These are phyloP conservation scores for Colletotrichum plurivorum DNA, from an alignment of 2,329 filamentous ascomycete species.

Conservation along the genomic window DNA sequence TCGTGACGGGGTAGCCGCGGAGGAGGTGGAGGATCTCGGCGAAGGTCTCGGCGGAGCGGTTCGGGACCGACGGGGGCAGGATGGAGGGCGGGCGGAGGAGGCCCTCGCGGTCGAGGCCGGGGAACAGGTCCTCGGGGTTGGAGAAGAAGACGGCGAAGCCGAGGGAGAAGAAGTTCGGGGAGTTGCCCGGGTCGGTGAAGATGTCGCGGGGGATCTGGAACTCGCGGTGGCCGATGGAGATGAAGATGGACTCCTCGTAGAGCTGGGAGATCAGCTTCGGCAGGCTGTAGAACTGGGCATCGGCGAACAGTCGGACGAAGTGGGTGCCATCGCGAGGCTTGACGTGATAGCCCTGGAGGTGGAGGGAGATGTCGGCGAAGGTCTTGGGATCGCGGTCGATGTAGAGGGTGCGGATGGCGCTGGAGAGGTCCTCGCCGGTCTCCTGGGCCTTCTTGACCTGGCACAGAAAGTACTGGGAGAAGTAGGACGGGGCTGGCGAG, in stretches of 20 bases:
- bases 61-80: conserved; percentile 83
- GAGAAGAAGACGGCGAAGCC: conserved; percentile 92
- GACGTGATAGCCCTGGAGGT: conserved; percentile 94
- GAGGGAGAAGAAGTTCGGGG: conserved; percentile 95
- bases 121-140: conserved; percentile 84
- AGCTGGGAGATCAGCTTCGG: conserved; percentile 92
- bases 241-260: conserved; percentile 92
- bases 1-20: conserved; percentile 85
- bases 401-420: conserved; percentile 83
- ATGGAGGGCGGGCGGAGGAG: conserved; percentile 91
- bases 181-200: conserved; percentile 87
- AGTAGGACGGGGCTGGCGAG: conserved; percentile 87
- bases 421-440: conserved; percentile 65
- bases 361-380: conserved; percentile 89
- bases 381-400: conserved; percentile 94
- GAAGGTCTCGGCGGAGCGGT: conserved; percentile 87
- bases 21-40: conserved; percentile 85
- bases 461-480: conserved; percentile 92
- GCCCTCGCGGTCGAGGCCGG: conserved; percentile 83
- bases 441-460: conserved; percentile 78
- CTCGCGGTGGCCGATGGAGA: conserved; percentile 87
- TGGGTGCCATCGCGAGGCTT: conserved; percentile 85
- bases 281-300: conserved; percentile 94
- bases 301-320: conserved; percentile 93
- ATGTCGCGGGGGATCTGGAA: conserved; percentile 93